Evolutionary conservation across 257 asterid species (phyloP).

Genomic region (Gentiana macrophylla): DNA sequence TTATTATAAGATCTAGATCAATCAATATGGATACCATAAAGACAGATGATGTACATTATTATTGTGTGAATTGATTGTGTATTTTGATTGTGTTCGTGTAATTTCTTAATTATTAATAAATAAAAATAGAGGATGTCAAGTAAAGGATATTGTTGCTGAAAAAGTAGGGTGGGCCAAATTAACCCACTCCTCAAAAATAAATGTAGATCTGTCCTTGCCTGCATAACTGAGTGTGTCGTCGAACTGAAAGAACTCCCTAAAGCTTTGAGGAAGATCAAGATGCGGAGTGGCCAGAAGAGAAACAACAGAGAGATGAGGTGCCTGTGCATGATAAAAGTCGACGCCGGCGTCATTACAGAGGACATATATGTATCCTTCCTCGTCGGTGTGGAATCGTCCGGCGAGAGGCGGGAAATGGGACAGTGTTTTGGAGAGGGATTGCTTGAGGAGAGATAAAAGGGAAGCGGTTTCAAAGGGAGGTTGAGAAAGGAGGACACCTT

Average conservation of each 20-base stretch:
- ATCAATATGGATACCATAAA: no score
- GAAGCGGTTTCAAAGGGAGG: slow-evolving; percentile 32
- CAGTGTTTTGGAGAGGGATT: slow-evolving; percentile 59
- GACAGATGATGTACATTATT: no score
- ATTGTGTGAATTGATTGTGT: no score
- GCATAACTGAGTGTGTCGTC: slow-evolving; percentile 69
- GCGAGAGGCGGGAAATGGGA: slow-evolving; percentile 76
- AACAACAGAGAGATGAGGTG: slow-evolving; percentile 27
- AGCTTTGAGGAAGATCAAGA: slow-evolving; percentile 48
- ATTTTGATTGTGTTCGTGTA: no score
- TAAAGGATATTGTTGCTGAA: no score
- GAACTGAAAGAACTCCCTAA: slow-evolving; percentile 53
- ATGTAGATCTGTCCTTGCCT: no score
- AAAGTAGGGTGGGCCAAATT: no score
- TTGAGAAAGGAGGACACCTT: slow-evolving; percentile 61
- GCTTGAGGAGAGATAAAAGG: slow-evolving; percentile 52
- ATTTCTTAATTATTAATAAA: no score
- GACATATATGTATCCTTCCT: slow-evolving; percentile 50
- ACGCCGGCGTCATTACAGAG: slow-evolving; percentile 59
- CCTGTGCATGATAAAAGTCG: slow-evolving; percentile 61
- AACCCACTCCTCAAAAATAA: no score
- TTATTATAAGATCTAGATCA: no score
- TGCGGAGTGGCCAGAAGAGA: slow-evolving; percentile 18
- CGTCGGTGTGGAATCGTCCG: slow-evolving; percentile 68
- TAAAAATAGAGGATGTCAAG: no score